Evolutionary conservation across 768 basidiomycete species (phyloP).

Genomic region (Hygrophorus pudorinus): DNA sequence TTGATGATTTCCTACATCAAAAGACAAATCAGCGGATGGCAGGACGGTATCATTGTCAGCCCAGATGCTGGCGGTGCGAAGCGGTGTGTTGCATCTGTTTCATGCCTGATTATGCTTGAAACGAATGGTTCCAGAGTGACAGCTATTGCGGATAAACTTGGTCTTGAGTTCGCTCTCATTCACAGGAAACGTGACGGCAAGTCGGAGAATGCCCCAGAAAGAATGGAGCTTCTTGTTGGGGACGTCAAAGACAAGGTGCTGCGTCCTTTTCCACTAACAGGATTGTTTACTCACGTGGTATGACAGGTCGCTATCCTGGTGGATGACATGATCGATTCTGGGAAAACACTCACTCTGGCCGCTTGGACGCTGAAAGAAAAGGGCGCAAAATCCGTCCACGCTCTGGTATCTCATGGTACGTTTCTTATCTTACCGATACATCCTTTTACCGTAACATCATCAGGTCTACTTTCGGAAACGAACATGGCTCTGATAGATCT

Average conservation of each 20-base stretch:
- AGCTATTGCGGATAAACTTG: slow-evolving; percentile 90
- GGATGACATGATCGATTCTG: slow-evolving; percentile 98
- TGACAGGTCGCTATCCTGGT: slow-evolving; percentile 82
- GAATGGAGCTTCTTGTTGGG: slow-evolving; percentile 92
- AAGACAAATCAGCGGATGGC: slow-evolving; percentile 74
- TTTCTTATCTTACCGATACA: slow-evolving; percentile 6
- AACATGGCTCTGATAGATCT: slow-evolving; percentile 57
- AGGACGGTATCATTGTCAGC: slow-evolving; percentile 84
- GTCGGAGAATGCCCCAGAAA: slow-evolving; percentile 53
- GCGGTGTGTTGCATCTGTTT: slow-evolving; percentile 46
- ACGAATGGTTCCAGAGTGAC: slow-evolving; percentile 55
- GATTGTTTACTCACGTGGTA: slow-evolving; percentile 1
- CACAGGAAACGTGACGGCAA: slow-evolving; percentile 81
- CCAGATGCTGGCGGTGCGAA: slow-evolving; percentile 99
- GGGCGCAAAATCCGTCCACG: slow-evolving; percentile 81
- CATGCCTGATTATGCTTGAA: slow-evolving; percentile 5
- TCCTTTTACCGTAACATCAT: not conserved
- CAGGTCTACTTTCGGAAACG: slow-evolving; percentile 74
- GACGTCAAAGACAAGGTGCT: slow-evolving; percentile 82
- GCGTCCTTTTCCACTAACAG: not conserved
- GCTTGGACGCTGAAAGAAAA: slow-evolving; percentile 79
- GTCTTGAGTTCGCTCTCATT: slow-evolving; percentile 91
- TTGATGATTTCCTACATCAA: slow-evolving; percentile 93
- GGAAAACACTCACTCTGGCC: slow-evolving; percentile 79
- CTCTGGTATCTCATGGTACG: slow-evolving; percentile 85